Evolutionary conservation across 164 flowering plant species (phyloP).

Genomic region (Tetracentron sinense): DNA sequence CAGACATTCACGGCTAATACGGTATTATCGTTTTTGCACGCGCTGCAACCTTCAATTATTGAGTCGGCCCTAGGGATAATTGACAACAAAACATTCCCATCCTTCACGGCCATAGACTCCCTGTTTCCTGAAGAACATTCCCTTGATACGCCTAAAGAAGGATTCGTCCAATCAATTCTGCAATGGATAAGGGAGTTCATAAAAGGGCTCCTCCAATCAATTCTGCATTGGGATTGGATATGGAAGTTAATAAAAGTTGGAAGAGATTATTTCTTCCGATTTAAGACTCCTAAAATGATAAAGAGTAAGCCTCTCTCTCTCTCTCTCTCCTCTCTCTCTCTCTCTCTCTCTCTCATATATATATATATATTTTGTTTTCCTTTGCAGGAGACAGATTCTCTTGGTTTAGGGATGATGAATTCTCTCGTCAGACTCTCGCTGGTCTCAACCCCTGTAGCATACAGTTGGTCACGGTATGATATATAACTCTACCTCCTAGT

Average conservation of each 20-base stretch:
- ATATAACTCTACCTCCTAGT: not conserved
- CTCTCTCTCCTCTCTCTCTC: conserved; percentile 1
- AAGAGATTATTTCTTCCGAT: conserved; percentile 11
- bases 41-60: conserved; percentile 16
- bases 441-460: conserved; percentile 45
- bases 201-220: not conserved
- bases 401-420: conserved; percentile 33
- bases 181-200: too few species aligned
- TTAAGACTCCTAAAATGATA: conserved; percentile 13
- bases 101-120: conserved; percentile 19
- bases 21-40: conserved; percentile 12
- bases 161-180: conserved; percentile 1
- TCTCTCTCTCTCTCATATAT: not conserved
- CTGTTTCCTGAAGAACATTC: conserved; percentile 16
- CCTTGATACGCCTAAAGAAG: not conserved
- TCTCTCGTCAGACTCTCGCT: conserved; percentile 44
- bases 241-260: too few species aligned
- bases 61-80: not conserved
- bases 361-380: not conserved
- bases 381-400: conserved; percentile 26
- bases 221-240: not conserved
- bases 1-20: conserved; percentile 10
- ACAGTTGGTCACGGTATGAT: conserved; percentile 30
- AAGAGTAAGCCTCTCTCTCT: not conserved
- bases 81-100: conserved; percentile 18